Evolutionary conservation across 2,329 filamentous ascomycete species (phyloP).

Genomic region (Thielaviopsis populi): DNA sequence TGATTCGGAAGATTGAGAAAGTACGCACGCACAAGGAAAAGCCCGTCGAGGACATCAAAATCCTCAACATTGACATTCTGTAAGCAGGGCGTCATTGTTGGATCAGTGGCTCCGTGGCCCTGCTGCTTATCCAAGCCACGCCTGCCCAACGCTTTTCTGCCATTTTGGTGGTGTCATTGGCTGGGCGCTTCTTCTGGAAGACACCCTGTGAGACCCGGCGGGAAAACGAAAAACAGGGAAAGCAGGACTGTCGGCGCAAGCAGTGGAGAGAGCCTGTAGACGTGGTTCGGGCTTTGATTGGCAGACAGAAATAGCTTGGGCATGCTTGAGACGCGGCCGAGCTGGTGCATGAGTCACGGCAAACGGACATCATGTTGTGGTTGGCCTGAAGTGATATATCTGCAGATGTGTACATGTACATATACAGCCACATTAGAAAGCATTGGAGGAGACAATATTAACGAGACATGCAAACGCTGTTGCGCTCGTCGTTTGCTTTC

Average conservation of each 20-base stretch:
- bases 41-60: constrained; percentile 93
- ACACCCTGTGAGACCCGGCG: not conserved
- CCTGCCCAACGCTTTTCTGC: not conserved
- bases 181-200: not conserved
- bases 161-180: not conserved
- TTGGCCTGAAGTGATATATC: not conserved
- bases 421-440: too few relatives aligned
- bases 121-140: not conserved
- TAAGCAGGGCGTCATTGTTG: constrained; percentile 23
- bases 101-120: not conserved
- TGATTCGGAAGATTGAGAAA: constrained; percentile 93
- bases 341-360: not conserved
- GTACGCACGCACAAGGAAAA: constrained; percentile 75
- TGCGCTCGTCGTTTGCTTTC: not conserved
- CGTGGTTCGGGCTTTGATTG: not conserved
- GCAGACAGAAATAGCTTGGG: not conserved
- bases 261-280: not conserved
- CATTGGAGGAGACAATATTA: too few relatives aligned
- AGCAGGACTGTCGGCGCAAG: not conserved
- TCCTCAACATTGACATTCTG: constrained; percentile 64
- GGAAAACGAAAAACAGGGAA: not conserved
- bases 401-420: not conserved
- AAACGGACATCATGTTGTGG: not conserved
- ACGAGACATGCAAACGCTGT: not conserved
- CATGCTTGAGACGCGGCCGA: not conserved